Percentiles rank a stretch among this genome's conserved stretches.
Conservation (phyloP, 2,329 filamentous ascomycete species). For the Botrytis medusae region DNA sequence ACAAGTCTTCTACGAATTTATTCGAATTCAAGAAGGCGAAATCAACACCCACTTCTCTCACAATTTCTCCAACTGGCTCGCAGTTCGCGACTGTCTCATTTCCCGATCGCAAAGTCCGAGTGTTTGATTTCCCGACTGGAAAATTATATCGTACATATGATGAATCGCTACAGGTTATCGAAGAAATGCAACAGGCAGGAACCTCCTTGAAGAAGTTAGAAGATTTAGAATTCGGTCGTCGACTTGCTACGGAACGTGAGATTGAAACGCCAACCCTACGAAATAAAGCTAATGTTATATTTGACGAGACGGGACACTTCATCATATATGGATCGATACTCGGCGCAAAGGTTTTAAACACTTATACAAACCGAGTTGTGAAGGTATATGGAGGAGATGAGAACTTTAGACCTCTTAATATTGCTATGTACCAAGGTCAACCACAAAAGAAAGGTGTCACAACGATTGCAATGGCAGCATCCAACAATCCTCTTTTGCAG, state of each 20-base stretch:
- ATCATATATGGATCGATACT: constrained; percentile 90
- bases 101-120: constrained; percentile 86
- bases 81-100: constrained; percentile 89
- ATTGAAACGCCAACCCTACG: constrained; percentile 69
- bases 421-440: constrained; percentile 90
- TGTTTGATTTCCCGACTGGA: constrained; percentile 88
- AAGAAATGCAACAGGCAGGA: constrained; percentile 95
- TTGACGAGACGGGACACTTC: constrained; percentile 95
- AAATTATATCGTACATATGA: constrained; percentile 93
- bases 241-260: constrained; percentile 82
- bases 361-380: constrained; percentile 87
- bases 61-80: constrained; percentile 80
- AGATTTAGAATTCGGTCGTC: constrained; percentile 85
- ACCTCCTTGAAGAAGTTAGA: constrained; percentile 80
- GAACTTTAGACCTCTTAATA: constrained; percentile 76
- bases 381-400: constrained; percentile 91
- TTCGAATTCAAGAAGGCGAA: constrained; percentile 98
- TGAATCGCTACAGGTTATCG: constrained; percentile 84
- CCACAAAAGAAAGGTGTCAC: constrained; percentile 91
- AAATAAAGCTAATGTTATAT: constrained; percentile 79
- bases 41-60: constrained; percentile 76
- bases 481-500: constrained; percentile 85
- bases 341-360: constrained; percentile 94
- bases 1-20: constrained; percentile 90
- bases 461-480: constrained; percentile 96